phyloP scores from a whole-genome alignment of 345 rosid genomes.

The Excoecaria cochinchinensis region DNA sequence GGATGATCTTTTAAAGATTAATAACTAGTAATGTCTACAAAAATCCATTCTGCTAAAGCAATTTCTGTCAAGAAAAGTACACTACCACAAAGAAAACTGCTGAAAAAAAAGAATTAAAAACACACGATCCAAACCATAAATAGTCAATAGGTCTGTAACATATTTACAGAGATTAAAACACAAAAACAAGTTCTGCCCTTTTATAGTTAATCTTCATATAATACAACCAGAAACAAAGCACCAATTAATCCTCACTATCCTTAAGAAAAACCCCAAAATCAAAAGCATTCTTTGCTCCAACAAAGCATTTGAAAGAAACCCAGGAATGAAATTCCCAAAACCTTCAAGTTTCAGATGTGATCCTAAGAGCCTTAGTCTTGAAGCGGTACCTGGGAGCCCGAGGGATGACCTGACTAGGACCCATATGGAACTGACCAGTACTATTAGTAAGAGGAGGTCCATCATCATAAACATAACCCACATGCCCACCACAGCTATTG shows the following conservation, averaged over 20 bases:
- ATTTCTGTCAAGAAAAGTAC: not conserved
- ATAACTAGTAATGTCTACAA: not conserved
- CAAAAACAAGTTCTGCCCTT: not conserved
- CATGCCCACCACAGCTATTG: constrained; percentile 48
- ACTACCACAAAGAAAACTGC: not conserved
- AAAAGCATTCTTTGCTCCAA: too few species aligned
- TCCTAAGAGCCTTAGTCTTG: constrained; percentile 61
- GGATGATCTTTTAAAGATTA: not conserved
- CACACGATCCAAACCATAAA: not conserved
- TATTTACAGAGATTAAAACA: not conserved
- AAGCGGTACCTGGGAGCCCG: constrained; percentile 74
- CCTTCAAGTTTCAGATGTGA: constrained; percentile 56
- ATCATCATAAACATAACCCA: constrained; percentile 78
- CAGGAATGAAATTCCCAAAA: not conserved
- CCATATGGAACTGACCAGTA: constrained; percentile 70
- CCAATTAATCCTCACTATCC: not conserved
- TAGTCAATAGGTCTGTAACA: not conserved
- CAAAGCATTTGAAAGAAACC: not conserved
- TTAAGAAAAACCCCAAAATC: too few species aligned
- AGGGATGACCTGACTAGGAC: constrained; percentile 83
- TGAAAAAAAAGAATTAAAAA: not conserved
- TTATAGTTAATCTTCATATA: too few species aligned
- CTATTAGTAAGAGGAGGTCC: constrained; percentile 70
- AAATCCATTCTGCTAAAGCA: not conserved
- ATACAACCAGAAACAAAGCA: not conserved